Percentiles rank a stretch among this genome's conserved stretches.
These are phyloP conservation scores for Solanum hybrid DNA, from an alignment of 305 asterid genomes.

Conservation along the genomic window DNA sequence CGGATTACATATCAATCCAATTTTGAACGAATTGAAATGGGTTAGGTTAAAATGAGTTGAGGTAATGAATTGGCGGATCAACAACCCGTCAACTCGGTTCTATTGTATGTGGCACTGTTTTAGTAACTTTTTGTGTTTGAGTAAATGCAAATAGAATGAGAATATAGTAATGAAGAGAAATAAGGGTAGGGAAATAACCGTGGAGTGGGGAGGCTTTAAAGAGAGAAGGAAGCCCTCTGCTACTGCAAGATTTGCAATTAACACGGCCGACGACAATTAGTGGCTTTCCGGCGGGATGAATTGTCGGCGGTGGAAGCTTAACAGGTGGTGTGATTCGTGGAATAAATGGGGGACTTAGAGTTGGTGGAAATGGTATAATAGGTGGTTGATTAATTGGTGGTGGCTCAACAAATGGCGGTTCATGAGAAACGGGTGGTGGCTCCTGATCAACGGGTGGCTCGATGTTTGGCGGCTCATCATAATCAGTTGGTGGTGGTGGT, in stretches of 20 bases:
- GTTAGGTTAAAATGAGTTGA: too few relatives aligned
- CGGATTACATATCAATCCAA: too few relatives aligned
- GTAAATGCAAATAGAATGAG: neutral
- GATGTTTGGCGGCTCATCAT: neutral
- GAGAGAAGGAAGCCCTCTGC: constrained; percentile 17
- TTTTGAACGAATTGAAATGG: too few relatives aligned
- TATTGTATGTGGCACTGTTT: too few relatives aligned
- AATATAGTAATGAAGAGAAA: neutral
- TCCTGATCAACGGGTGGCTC: neutral
- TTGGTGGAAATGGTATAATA: neutral
- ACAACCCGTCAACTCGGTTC: too few relatives aligned
- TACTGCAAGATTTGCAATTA: constrained; percentile 31
- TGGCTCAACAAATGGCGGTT: neutral
- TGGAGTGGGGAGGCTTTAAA: constrained; percentile 17
- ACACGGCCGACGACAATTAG: constrained; percentile 28
- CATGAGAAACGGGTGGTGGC: neutral
- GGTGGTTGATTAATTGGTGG: neutral
- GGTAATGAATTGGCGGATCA: too few relatives aligned
- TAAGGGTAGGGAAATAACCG: neutral
- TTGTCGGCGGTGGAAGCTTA: neutral
- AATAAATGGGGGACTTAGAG: neutral
- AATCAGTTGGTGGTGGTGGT: neutral
- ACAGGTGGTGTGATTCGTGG: neutral
- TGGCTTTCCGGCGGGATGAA: constrained; percentile 1
- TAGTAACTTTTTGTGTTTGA: neutral